Base-by-base conservation (phyloP, 148 eudicot genomes). In the Salicornia ramosissima region DNA sequence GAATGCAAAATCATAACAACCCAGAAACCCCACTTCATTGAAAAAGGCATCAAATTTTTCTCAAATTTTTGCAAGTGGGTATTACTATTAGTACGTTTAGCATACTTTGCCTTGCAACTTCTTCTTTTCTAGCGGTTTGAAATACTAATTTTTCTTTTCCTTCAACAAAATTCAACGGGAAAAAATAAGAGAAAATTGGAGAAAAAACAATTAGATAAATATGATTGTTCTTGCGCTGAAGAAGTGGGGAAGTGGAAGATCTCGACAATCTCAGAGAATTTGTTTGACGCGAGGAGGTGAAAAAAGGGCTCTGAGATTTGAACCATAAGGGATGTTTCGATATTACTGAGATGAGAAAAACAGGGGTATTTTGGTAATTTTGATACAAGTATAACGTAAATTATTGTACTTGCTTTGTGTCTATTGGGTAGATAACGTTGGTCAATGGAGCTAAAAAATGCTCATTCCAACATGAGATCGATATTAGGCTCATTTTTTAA, bases 301-400 rank as follows among this genome's bases (percentile, higher is more conserved):
- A 43, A 25, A 39, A 10, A 16, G 67, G 61, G 57, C 57, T 65
- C 18, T 73, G 71, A 65, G 57, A 65, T 73, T 73, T 65, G 76
- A 42, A 42, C 68, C 61, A 25, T 50, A 9, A 30, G 67, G 29
- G 14, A 60, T 22, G n/a, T 40, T 33, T 39, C 12, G 50, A 28
- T 24, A 24, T 2, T 63, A 2, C 10, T 61, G 43, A 13, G 14
- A n/a, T n/a, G n/a, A n/a, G 11, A 45, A 13, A 4, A 4, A 11
- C 49, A 45, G 49, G 49, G 49, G 49, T 13, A 45, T 45, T 45
- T 45, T 45, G 49, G 49, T 45, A 45, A 45, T 4, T 8, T 45
- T 45, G 49, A 3, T 18, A 5, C 9, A 49, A 6, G 14, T 63
- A 13, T 39, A 63, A 24, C n/a, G 67, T 63, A 39, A 40, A 21